Evolutionary conservation across 257 asterid species (phyloP).

Genomic region (Plantago elongata): DNA sequence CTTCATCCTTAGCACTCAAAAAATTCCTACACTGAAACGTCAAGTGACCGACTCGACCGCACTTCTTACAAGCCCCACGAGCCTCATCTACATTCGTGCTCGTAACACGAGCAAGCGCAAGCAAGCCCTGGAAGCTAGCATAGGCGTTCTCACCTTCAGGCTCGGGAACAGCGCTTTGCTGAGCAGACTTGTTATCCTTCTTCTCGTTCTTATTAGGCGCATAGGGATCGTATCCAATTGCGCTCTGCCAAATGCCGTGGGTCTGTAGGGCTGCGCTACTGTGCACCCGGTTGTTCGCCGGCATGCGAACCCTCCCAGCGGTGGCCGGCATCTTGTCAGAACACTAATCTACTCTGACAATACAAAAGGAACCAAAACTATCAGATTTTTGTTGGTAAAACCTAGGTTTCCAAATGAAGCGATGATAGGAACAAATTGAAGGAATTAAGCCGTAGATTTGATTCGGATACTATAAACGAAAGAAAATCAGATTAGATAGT

Average conservation of each 20-base stretch:
- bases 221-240: conserved; percentile 93
- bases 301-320: conserved; percentile 99
- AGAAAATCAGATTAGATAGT: too few relatives aligned
- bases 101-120: conserved; percentile 83
- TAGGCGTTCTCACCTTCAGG: conserved; percentile 82
- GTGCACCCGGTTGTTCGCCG: conserved; percentile 99
- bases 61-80: conserved; percentile 88
- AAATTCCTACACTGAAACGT: conserved; percentile 92
- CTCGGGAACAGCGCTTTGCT: conserved; percentile 38
- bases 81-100: conserved; percentile 85
- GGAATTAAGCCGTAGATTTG: too few relatives aligned
- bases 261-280: conserved; percentile 98
- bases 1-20: conserved; percentile 72
- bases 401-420: too few relatives aligned
- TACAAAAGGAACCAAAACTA: too few relatives aligned
- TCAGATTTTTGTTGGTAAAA: too few relatives aligned
- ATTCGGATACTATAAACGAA: too few relatives aligned
- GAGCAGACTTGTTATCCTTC: conserved; percentile 31
- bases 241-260: conserved; percentile 99
- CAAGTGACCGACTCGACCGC: conserved; percentile 94
- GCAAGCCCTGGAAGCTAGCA: conserved; percentile 81
- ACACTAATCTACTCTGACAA: not conserved
- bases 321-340: conserved; percentile 83
- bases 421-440: too few relatives aligned
- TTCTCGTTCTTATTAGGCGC: conserved; percentile 83